Conservation (phyloP, 768 basidiomycete species). For the Trametes cubensis region DNA sequence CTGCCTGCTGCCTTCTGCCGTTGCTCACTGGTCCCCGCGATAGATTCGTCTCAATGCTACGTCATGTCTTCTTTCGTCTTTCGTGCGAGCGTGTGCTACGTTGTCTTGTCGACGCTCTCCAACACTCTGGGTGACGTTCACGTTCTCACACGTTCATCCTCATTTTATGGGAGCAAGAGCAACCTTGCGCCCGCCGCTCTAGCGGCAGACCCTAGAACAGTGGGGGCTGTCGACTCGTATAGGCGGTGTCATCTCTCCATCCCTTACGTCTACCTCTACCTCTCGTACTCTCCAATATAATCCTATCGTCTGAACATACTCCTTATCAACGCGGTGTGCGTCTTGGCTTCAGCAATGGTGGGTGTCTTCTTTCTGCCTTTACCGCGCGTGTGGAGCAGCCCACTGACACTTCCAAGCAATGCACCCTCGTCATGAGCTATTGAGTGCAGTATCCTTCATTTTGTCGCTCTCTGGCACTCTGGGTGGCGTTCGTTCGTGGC, state of each 20-base stretch:
- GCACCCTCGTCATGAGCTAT: neutral
- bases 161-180: constrained; percentile 95
- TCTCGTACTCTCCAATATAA: too few relatives aligned
- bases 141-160: constrained; percentile 76
- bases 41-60: neutral
- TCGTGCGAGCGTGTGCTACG: neutral
- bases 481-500: constrained; percentile 6
- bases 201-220: constrained; percentile 17
- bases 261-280: neutral
- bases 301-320: too few relatives aligned
- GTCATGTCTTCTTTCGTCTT: neutral
- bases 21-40: neutral
- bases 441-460: neutral
- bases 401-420: neutral
- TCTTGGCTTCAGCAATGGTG: too few relatives aligned
- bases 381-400: too few relatives aligned
- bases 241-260: neutral
- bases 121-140: constrained; percentile 96
- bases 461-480: constrained; percentile 10
- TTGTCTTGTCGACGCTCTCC: constrained; percentile 60
- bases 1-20: neutral
- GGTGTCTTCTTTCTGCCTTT: too few relatives aligned
- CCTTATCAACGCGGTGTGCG: neutral
- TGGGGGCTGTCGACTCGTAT: constrained; percentile 22
- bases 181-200: constrained; percentile 11